Evolutionary conservation across 768 basidiomycete species (phyloP).

Genomic region (Lactarius deliciosus): DNA sequence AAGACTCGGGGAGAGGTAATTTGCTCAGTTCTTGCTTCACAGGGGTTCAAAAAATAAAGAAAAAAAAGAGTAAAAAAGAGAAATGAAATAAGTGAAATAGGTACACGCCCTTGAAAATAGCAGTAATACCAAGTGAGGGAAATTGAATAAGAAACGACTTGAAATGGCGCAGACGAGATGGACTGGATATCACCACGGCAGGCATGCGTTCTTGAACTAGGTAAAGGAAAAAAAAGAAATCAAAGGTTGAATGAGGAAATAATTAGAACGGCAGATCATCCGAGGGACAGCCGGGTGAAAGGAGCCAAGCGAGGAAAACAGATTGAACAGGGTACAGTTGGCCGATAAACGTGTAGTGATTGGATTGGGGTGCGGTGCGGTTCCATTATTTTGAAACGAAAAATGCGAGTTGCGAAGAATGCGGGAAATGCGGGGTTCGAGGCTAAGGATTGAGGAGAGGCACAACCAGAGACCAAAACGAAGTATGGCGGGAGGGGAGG

Average conservation of each 20-base stretch:
- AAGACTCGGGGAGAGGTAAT: slow-evolving; percentile 5
- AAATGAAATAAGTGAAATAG: not conserved
- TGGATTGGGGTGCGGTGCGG: slow-evolving; percentile 21
- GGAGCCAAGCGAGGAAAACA: not conserved
- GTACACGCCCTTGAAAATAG: slow-evolving; percentile 15
- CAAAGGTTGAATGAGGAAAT: slow-evolving; percentile 1
- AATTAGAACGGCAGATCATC: not conserved
- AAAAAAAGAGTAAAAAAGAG: not conserved
- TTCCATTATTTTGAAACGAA: slow-evolving; percentile 22
- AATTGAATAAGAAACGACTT: not conserved
- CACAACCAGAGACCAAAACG: slow-evolving; percentile 9
- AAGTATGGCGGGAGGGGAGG: not conserved
- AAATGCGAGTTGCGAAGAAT: slow-evolving; percentile 20
- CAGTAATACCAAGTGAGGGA: slow-evolving; percentile 19
- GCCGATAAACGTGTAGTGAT: slow-evolving; percentile 6
- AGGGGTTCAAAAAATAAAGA: slow-evolving; percentile 11
- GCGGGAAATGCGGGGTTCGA: slow-evolving; percentile 14
- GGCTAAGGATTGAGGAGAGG: slow-evolving; percentile 1
- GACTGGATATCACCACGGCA: slow-evolving; percentile 22
- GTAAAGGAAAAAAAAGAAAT: not conserved
- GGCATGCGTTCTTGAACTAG: slow-evolving; percentile 13
- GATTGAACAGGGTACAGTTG: slow-evolving; percentile 11
- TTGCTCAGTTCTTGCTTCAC: slow-evolving; percentile 21
- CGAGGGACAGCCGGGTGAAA: slow-evolving; percentile 11
- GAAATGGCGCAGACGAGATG: slow-evolving; percentile 25